Conservation (phyloP, 2,329 filamentous ascomycete genomes). For the Aureobasidium sp. region DNA sequence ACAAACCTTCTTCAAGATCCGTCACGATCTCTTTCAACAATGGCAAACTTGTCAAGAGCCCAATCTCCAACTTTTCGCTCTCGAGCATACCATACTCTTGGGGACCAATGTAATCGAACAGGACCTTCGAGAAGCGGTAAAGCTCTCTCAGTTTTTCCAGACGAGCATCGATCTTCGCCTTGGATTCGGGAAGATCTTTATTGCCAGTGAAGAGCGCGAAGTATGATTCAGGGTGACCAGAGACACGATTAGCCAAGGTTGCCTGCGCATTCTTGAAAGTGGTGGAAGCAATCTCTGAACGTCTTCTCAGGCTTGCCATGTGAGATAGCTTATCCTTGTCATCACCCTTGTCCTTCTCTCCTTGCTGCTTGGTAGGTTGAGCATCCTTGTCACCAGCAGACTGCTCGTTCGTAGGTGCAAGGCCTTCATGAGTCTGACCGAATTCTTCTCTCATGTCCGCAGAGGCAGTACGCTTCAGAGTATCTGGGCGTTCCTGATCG, state of each 20-base stretch:
- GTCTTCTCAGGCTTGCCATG: conserved; percentile 45
- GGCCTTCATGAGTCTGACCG: conserved; percentile 24
- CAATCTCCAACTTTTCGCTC: conserved; percentile 96
- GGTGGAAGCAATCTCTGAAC: conserved; percentile 36
- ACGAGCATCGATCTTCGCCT: conserved; percentile 72
- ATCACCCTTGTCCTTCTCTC: conserved; percentile 7
- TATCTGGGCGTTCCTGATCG: conserved; percentile 21
- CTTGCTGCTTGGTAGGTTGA: not conserved
- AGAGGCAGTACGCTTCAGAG: conserved; percentile 25
- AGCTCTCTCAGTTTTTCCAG: conserved; percentile 86
- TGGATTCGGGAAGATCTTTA: conserved; percentile 36
- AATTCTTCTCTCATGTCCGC: conserved; percentile 26
- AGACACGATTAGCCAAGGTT: conserved; percentile 15
- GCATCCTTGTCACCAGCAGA: conserved; percentile 16
- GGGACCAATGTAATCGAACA: conserved; percentile 97
- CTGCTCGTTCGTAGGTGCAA: conserved; percentile 17
- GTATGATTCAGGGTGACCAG: conserved; percentile 52
- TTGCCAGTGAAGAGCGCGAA: conserved; percentile 79
- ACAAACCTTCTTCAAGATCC: conserved; percentile 68
- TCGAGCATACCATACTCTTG: conserved; percentile 97
- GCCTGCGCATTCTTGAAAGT: conserved; percentile 15
- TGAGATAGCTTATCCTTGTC: conserved; percentile 20
- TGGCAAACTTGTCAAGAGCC: conserved; percentile 84
- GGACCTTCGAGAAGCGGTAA: conserved; percentile 84
- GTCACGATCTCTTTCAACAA: conserved; percentile 94